Conservation (phyloP, 2,329 filamentous ascomycete genomes). For the Ambrosiella cleistominuta region DNA sequence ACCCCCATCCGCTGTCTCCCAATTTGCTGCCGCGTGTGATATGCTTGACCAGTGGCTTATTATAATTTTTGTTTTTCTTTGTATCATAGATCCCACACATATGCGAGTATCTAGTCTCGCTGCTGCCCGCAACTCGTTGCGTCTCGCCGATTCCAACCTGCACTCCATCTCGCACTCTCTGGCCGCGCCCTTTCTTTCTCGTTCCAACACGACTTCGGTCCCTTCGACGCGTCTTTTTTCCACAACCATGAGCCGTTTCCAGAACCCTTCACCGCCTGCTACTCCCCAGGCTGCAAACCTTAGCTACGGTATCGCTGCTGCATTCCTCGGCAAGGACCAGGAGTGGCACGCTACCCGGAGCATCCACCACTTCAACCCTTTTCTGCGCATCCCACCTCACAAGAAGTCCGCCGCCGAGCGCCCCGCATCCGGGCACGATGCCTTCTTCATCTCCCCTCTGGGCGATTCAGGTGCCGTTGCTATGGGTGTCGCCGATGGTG, state of each 20-base stretch:
- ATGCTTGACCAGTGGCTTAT: slow-evolving; percentile 13
- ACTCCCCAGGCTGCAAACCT: slow-evolving; percentile 22
- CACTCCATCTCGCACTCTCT: not conserved
- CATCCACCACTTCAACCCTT: slow-evolving; percentile 55
- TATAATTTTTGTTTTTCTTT: slow-evolving; percentile 11
- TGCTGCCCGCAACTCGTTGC: slow-evolving; percentile 13
- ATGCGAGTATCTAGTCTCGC: slow-evolving; percentile 13
- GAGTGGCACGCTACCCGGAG: slow-evolving; percentile 51
- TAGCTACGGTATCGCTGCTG: slow-evolving; percentile 55
- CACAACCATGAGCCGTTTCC: slow-evolving; percentile 7
- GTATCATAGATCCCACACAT: slow-evolving; percentile 12
- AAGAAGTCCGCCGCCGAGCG: slow-evolving; percentile 39
- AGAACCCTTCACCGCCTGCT: slow-evolving; percentile 2
- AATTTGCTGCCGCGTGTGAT: slow-evolving; percentile 1
- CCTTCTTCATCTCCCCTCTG: slow-evolving; percentile 80
- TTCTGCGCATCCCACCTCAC: slow-evolving; percentile 38
- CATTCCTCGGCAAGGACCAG: slow-evolving; percentile 56
- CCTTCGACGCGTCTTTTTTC: slow-evolving; percentile 8
- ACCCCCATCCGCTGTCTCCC: not conserved
- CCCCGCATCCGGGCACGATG: slow-evolving; percentile 78
- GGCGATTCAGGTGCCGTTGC: slow-evolving; percentile 55
- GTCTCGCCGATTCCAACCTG: slow-evolving; percentile 8
- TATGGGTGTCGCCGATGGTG: slow-evolving; percentile 82
- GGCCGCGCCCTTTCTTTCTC: slow-evolving; percentile 1
- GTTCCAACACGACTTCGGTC: not conserved